Evolutionary conservation across 352 stramenopile genomes (phyloP).

Genomic region (Globisporangium paroecandrum): DNA sequence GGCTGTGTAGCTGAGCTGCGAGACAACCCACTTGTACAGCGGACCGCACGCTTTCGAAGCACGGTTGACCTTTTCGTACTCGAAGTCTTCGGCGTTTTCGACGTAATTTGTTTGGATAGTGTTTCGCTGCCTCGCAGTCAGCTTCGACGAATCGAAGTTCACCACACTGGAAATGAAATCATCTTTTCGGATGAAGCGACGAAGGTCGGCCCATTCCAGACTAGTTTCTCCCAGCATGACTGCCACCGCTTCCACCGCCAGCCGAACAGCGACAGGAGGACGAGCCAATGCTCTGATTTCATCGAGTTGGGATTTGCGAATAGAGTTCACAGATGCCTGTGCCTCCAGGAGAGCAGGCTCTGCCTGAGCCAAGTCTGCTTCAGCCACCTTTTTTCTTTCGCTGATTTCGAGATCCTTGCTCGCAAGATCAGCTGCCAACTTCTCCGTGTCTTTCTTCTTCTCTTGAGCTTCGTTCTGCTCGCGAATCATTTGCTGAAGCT

Average conservation of each 20-base stretch:
- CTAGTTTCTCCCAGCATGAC: slow-evolving; percentile 98
- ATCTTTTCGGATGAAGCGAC: slow-evolving; percentile 95
- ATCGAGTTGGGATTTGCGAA: slow-evolving; percentile 98
- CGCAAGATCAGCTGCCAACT: slow-evolving; percentile 93
- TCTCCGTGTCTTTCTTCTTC: slow-evolving; percentile 95
- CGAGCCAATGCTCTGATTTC: slow-evolving; percentile 96
- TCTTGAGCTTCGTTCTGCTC: slow-evolving; percentile 98
- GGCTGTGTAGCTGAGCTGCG: slow-evolving; percentile 97
- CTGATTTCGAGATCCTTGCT: slow-evolving; percentile 95
- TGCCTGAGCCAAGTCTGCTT: slow-evolving; percentile 95
- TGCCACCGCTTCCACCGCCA: slow-evolving; percentile 96
- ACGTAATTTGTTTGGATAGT: slow-evolving; percentile 96
- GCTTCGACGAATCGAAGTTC: slow-evolving; percentile 98
- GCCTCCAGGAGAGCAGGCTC: slow-evolving; percentile 97
- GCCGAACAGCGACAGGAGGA: slow-evolving; percentile 94
- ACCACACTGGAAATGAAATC: slow-evolving; percentile 99
- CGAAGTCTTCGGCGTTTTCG: slow-evolving; percentile 86
- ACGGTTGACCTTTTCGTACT: slow-evolving; percentile 91
- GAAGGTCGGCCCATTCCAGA: slow-evolving; percentile 96
- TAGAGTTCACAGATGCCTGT: slow-evolving; percentile 96
- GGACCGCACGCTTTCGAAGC: slow-evolving; percentile 97
- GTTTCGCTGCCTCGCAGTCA: slow-evolving; percentile 93
- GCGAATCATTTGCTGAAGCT: slow-evolving; percentile 98
- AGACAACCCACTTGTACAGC: slow-evolving; percentile 99
- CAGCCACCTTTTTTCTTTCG: slow-evolving; percentile 92